Conservation (phyloP, 2,329 filamentous ascomycete genomes). For the Cordyceps fumosorosea region DNA sequence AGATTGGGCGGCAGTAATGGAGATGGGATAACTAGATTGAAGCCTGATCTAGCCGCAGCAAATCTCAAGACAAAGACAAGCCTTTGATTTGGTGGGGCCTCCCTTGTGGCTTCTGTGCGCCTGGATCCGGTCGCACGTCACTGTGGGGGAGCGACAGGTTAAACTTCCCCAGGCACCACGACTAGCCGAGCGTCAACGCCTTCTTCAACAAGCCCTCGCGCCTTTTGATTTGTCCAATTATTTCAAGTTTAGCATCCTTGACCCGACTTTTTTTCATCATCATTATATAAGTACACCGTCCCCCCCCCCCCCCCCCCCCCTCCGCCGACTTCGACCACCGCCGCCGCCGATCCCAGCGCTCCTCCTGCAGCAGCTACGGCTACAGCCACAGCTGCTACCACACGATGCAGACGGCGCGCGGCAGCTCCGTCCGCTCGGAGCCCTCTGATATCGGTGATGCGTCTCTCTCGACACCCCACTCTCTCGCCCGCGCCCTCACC, state of each 20-base stretch:
- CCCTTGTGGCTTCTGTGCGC: background rate
- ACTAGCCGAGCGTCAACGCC: background rate
- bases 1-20: no score
- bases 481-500: conserved; percentile 59
- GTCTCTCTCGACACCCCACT: conserved; percentile 42
- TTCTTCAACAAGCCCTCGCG: background rate
- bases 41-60: background rate
- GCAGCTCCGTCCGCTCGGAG: conserved; percentile 27
- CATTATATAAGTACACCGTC: background rate
- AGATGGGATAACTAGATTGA: no score
- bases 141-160: conserved; percentile 6
- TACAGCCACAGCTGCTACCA: background rate
- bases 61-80: background rate
- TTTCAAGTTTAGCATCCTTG: background rate
- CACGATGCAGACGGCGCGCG: conserved; percentile 22
- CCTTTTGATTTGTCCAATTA: background rate
- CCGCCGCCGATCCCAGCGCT: conserved; percentile 6
- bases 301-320: background rate
- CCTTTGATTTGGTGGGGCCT: background rate
- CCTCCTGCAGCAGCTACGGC: background rate
- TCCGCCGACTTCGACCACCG: background rate
- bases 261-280: background rate
- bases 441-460: conserved; percentile 38
- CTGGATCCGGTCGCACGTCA: conserved; percentile 7
- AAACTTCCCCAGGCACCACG: background rate